Conservation (phyloP, 805 yeast genomes). For the Lipomyces kockii region DNA sequence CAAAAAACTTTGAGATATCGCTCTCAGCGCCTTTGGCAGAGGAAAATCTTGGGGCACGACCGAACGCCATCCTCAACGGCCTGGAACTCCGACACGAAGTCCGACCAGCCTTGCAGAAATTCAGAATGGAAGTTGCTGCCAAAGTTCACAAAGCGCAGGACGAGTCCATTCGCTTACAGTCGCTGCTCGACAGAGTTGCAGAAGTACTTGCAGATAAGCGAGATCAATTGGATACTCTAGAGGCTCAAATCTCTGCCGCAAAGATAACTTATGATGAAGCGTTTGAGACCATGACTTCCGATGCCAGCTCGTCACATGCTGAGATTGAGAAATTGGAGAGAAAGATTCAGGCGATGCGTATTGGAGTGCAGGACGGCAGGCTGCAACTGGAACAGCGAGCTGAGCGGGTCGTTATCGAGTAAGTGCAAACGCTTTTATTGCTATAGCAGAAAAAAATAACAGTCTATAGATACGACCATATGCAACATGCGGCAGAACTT, state of each 20-base stretch:
- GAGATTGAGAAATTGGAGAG: slow-evolving; percentile 68
- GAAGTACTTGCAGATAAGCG: slow-evolving; percentile 62
- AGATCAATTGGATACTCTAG: slow-evolving; percentile 61
- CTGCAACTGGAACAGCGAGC: slow-evolving; percentile 55
- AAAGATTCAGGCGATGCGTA: slow-evolving; percentile 57
- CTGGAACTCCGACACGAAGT: slow-evolving; percentile 48
- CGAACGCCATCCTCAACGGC: slow-evolving; percentile 49
- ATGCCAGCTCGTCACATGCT: slow-evolving; percentile 58
- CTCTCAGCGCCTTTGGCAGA: slow-evolving; percentile 50
- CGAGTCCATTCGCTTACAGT: slow-evolving; percentile 61
- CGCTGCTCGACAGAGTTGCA: slow-evolving; percentile 58
- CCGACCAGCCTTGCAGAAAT: slow-evolving; percentile 48
- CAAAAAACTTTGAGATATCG: slow-evolving; percentile 49
- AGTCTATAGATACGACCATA: slow-evolving; percentile 48
- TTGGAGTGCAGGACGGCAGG: slow-evolving; percentile 55
- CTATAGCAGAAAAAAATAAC: not conserved
- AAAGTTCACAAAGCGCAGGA: slow-evolving; percentile 60
- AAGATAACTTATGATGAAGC: slow-evolving; percentile 61
- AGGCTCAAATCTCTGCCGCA: slow-evolving; percentile 57
- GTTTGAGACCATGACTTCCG: slow-evolving; percentile 59
- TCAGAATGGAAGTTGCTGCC: slow-evolving; percentile 54
- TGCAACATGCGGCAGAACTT: slow-evolving; percentile 53
- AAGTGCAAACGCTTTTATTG: not conserved
- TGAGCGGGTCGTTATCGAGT: slow-evolving; percentile 58
- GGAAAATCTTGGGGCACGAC: slow-evolving; percentile 53